Evolutionary conservation across 2,329 filamentous ascomycete genomes (phyloP), one percentile per base, ranked within the genome.

Genomic region (Cryphonectria radicalis): DNA sequence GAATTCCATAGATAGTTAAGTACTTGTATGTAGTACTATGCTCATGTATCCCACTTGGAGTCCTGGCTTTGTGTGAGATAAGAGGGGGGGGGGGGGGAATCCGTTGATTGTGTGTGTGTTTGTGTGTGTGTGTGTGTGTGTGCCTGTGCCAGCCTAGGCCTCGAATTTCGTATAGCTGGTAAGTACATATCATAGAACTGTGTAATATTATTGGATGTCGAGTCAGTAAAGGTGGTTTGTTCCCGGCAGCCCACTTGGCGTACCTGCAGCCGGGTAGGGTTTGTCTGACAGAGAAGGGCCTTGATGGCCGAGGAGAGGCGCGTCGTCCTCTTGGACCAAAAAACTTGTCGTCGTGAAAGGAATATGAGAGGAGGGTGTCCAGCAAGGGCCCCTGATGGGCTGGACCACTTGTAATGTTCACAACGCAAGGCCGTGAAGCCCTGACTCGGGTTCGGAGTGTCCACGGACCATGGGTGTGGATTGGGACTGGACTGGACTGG

Each of bases 231-330:
- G 22, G 11, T 40, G 28, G 35, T 62, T 40, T 43, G 17, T 40
- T 59, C 43, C 68, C 35, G 57, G 37, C 43, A 68, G 50, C 65
- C 66, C 64, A 70, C 65, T 72, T 65, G 68, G 65, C 66, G 71
- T 70, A 72, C 71, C 71, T 72, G 71, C 71, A 72, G 71, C 71
- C 64, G 25, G 55, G 42, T 25, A 50, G 63, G 43, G 63, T 50
- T 50, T 35, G 63, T 46, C 25, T n/a, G 43, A 22, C 10, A 4
- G 4, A 50, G 46, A 46, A 53, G 64, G 25, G 43, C 64, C 25
- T 14, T 66, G 32, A 55, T 55, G 64, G 63, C 63, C 35, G 10
- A 67, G 35, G 65, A 25, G 19, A 50, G 46, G 46, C 13, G 28
- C 32, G 32, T 50, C 28, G 6, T 19, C 32, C n/a, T n/a, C 22